A percentile compares a stretch with the other conserved stretches of the same genome.
Evolutionary conservation across 1,284 basidiomycete genomes (phyloP).

Genomic region (Cerrena zonata): DNA sequence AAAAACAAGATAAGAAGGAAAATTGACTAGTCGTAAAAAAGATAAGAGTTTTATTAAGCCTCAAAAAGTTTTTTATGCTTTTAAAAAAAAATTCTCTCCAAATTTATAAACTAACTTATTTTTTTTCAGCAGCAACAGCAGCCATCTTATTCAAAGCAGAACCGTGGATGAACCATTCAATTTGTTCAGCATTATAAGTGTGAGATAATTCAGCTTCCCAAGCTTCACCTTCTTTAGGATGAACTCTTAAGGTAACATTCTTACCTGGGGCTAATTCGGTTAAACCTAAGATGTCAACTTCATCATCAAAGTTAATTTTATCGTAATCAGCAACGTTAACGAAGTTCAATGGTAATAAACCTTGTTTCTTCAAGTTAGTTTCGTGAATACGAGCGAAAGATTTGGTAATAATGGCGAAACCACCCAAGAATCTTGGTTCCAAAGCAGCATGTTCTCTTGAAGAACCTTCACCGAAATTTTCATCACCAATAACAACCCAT

Average conservation of each 20-base stretch:
- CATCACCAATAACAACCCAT: constrained; percentile 94
- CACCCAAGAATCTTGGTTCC: constrained; percentile 91
- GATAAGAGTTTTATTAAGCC: too few relatives aligned
- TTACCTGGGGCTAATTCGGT: constrained; percentile 47
- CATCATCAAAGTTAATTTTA: constrained; percentile 79
- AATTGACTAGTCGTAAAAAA: too few relatives aligned
- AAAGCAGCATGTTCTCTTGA: constrained; percentile 96
- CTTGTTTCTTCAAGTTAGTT: constrained; percentile 98
- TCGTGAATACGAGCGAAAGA: constrained; percentile 99
- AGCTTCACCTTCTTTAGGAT: constrained; percentile 55
- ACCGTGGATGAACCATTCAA: constrained; percentile 81
- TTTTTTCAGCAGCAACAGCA: too few relatives aligned
- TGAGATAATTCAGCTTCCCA: constrained; percentile 74
- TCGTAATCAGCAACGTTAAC: constrained; percentile 77
- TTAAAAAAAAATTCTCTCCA: too few relatives aligned
- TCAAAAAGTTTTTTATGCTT: too few relatives aligned
- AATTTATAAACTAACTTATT: too few relatives aligned
- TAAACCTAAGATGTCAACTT: constrained; percentile 50
- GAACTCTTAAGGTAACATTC: constrained; percentile 64
- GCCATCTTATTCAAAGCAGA: constrained; percentile 86
- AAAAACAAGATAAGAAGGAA: too few relatives aligned
- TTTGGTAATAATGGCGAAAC: constrained; percentile 76
- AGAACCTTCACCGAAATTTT: constrained; percentile 95
- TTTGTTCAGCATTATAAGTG: constrained; percentile 84
- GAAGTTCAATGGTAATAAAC: constrained; percentile 87